Evolutionary conservation across 805 yeast species (phyloP).

Genomic region (Candida oleophila): DNA sequence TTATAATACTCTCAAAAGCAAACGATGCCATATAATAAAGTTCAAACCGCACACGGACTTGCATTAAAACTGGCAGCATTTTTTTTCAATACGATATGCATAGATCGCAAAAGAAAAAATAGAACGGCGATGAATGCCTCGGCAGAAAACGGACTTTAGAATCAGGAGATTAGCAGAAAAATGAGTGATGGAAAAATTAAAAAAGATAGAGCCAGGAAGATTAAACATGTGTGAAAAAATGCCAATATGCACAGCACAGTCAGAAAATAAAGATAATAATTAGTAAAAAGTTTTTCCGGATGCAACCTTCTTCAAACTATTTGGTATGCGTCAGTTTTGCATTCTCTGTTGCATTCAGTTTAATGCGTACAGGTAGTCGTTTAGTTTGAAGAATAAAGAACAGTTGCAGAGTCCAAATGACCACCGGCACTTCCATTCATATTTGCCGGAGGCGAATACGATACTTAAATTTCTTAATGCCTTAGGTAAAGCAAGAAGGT

Average conservation of each 20-base stretch:
- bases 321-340: neutral
- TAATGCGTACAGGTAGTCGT: too few relatives aligned
- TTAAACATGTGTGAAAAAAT: too few relatives aligned
- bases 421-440: neutral
- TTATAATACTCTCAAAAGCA: neutral
- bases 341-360: too few relatives aligned
- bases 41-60: neutral
- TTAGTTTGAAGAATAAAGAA: too few relatives aligned
- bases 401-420: neutral
- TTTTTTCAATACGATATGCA: too few relatives aligned
- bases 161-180: conserved; percentile 1
- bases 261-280: neutral
- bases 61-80: neutral
- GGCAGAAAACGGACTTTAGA: neutral
- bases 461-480: too few relatives aligned
- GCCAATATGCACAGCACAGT: neutral
- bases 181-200: too few relatives aligned
- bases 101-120: neutral
- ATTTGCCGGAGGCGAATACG: too few relatives aligned
- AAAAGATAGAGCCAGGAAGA: too few relatives aligned
- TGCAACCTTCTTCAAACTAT: neutral
- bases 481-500: neutral
- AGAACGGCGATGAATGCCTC: neutral
- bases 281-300: neutral
- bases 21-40: neutral